Base-by-base conservation (phyloP, 257 asterid genomes). In the Scutellaria galericulata region DNA sequence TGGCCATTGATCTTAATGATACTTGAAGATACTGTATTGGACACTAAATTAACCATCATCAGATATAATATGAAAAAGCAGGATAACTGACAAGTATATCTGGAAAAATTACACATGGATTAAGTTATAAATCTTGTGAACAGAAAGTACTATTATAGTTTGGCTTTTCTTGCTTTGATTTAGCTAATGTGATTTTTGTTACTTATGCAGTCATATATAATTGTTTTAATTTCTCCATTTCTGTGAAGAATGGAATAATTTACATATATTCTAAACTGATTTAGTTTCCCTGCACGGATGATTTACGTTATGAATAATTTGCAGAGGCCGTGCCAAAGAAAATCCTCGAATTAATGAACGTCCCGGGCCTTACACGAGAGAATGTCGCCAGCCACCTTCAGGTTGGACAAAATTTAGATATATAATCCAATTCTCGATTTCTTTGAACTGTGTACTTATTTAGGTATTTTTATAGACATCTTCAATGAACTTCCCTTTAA, bases 311-410 rank as follows among this genome's bases (percentile, higher is more conserved):
- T 18, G 18, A 18, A 18, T 18, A 18, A 6, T 31, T 61, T n/a
- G 67, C 83, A 85, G 96, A 88, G 84, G 96, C 94, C 4, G 96
- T 90, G 27, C 96, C 98, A 0, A 92, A 92, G 87, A 88, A 88
- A 68, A 92, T 92, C 69, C 78, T 89, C 70, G 96, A 92, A 58
- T 51, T 89, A 66, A 92, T 92, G 98, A 90, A 88, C 45, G 92
- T 89, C 64, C 94, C 87, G 0, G 90, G 92, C 31, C 86, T 92
- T 41, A 86, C 96, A 7, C 77, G 97, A 60, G 97, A 92, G 81
- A 92, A 92, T 52, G 96, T 92, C 13, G 96, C 97, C 0, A 89
- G 96, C 81, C 96, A 92, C 73, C 96, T 92, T 77, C 96, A 92
- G 89, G 98, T 91, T 67, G 13, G 77, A 53, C 65, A 13, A 27